Evolutionary conservation across 2,329 filamentous ascomycete species (phyloP), one percentile per base, ranked within the genome.

Genomic region (Nigrospora sphaerica): DNA sequence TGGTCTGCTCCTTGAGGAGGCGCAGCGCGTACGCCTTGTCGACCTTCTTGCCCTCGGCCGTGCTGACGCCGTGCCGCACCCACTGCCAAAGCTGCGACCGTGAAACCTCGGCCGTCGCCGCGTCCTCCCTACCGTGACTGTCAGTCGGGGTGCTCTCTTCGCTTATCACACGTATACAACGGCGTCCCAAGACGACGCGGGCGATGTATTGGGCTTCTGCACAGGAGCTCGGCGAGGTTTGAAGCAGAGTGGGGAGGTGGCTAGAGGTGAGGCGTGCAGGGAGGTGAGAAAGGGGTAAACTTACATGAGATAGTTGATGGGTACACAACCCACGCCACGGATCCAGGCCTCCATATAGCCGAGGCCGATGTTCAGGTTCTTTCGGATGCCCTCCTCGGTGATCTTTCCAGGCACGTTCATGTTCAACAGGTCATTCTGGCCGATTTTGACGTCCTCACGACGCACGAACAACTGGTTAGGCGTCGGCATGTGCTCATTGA

Each of bases 261-360:
- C 14, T 18, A 31, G 34, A 32, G 34, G 31, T 23, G 19, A 9
- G 23, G 23, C 19, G 17, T 10, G n/a, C 11, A 12, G 4, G 1
- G 17, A 16, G 2, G 18, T 10, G 16, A 28, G 10, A 28, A 28
- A 32, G 13, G 44, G 14, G 32, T 35, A 33, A 43, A 66, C 68
- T 63, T 69, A 80, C 92, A 97, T 97, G 46, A 97, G 77, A 67
- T 86, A 95, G 77, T 97, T 96, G 72, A 97, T 96, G 42, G 93
- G 93, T 45, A 97, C 91, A 60, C 93, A 98, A 48, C 93, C 93
- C 18, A 97, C 80, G 32, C 92, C 93, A 52, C 91, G 86, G 50
- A 97, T 77, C 93, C 93, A 98, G 51, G 89, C 93, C 72, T 98
- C 93, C 92, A 97, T 98, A 72, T 98, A 98, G 44, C 87, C 86